Evolutionary conservation across 257 asterid genomes (phyloP).

Genomic region (Phtheirospermum japonicum): DNA sequence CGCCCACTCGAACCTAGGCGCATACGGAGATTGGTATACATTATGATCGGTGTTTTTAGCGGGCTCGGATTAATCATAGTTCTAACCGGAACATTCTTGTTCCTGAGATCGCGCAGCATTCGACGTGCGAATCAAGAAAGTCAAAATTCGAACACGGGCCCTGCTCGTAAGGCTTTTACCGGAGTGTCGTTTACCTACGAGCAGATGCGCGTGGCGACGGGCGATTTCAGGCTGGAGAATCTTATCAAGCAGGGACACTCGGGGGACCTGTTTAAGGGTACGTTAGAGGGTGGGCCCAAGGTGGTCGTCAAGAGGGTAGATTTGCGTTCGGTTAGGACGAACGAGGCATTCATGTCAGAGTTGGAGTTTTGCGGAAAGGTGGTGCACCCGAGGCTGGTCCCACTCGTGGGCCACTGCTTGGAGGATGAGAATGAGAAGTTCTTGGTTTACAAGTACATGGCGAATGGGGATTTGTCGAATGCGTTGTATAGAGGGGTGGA

Average conservation of each 20-base stretch:
- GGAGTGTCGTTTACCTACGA: slow-evolving; percentile 53
- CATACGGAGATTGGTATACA: slow-evolving; percentile 26
- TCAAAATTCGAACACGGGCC: slow-evolving; percentile 22
- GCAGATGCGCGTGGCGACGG: slow-evolving; percentile 51
- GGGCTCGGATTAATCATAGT: slow-evolving; percentile 52
- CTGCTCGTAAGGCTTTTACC: not conserved
- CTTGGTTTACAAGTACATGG: slow-evolving; percentile 60
- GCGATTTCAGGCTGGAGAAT: slow-evolving; percentile 43
- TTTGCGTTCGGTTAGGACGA: slow-evolving; percentile 28
- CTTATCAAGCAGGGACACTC: slow-evolving; percentile 68
- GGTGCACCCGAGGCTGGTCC: slow-evolving; percentile 52
- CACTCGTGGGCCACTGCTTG: slow-evolving; percentile 63
- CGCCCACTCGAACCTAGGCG: slow-evolving; percentile 13
- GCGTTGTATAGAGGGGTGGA: slow-evolving; percentile 38
- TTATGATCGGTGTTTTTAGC: slow-evolving; percentile 58
- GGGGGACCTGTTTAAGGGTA: slow-evolving; percentile 61
- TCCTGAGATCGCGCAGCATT: slow-evolving; percentile 27
- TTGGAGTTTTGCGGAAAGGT: slow-evolving; percentile 48
- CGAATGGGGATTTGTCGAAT: slow-evolving; percentile 59
- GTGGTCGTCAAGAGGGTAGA: slow-evolving; percentile 63
- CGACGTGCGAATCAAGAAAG: slow-evolving; percentile 19
- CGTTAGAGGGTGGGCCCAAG: slow-evolving; percentile 39
- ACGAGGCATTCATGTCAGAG: slow-evolving; percentile 40
- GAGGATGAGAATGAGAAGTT: slow-evolving; percentile 54
- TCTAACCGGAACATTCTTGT: slow-evolving; percentile 29